These are phyloP conservation scores for Leccinum subtestaceum DNA, from an alignment of 768 basidiomycete species.

Conservation along the genomic window DNA sequence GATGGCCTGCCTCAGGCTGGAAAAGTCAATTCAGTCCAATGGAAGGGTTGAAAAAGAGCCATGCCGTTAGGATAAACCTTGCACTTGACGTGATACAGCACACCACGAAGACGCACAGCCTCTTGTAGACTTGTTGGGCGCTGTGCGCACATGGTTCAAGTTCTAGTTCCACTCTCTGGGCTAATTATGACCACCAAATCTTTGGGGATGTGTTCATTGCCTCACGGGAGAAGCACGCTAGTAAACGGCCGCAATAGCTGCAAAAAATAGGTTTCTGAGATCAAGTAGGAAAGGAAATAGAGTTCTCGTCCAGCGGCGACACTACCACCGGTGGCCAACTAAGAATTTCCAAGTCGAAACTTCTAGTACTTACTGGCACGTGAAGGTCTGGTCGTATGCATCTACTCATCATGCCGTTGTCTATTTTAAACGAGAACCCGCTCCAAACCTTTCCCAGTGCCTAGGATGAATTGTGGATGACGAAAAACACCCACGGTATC, in stretches of 20 bases:
- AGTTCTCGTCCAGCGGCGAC: constrained; percentile 13
- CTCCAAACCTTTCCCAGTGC: background rate
- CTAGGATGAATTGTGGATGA: background rate
- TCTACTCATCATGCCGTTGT: background rate
- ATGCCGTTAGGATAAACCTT: background rate
- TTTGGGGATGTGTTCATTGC: background rate
- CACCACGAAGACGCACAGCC: background rate
- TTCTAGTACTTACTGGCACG: constrained; percentile 13
- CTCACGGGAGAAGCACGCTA: background rate
- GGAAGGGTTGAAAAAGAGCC: background rate
- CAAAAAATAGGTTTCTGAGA: constrained; percentile 8
- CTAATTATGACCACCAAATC: constrained; percentile 11
- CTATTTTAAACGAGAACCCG: background rate
- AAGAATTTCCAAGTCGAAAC: background rate
- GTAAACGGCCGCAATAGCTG: constrained; percentile 10
- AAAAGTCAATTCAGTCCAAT: background rate
- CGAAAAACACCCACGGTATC: background rate
- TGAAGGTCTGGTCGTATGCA: constrained; percentile 9
- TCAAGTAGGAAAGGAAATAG: constrained; percentile 5
- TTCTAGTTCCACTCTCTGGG: background rate
- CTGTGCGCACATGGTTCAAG: constrained; percentile 2
- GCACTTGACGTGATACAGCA: background rate
- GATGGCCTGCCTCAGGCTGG: background rate
- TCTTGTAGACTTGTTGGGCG: background rate
- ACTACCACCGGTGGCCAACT: background rate